Evolutionary conservation across 768 basidiomycete species (phyloP).

Genomic region (Clathrus columnatus): DNA sequence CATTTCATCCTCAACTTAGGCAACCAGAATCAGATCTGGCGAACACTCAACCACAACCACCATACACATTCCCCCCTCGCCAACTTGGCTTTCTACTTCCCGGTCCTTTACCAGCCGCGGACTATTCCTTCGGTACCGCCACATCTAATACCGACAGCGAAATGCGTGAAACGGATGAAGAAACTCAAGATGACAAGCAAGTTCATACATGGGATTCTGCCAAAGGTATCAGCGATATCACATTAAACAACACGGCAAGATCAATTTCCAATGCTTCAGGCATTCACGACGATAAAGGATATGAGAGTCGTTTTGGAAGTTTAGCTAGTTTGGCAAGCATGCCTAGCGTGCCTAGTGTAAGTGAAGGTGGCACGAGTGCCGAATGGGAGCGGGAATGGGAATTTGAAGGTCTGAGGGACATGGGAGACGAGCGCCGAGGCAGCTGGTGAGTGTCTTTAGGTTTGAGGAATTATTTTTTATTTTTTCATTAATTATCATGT

Average conservation of each 20-base stretch:
- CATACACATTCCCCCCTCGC: background rate
- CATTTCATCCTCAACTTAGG: background rate
- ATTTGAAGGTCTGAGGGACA: background rate
- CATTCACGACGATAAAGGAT: background rate
- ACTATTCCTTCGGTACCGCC: slow-evolving; percentile 1
- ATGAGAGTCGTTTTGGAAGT: background rate
- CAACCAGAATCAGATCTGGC: background rate
- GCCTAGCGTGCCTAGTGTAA: background rate
- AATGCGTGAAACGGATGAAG: background rate
- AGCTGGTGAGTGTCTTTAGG: background rate
- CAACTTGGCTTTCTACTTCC: background rate
- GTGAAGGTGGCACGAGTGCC: background rate
- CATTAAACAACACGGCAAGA: background rate
- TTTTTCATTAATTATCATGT: background rate
- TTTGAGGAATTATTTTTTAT: background rate
- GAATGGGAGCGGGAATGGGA: background rate
- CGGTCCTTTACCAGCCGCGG: background rate
- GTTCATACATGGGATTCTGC: background rate
- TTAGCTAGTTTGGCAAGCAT: background rate
- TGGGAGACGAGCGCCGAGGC: background rate
- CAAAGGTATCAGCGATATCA: background rate
- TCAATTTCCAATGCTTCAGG: background rate
- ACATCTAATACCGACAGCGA: background rate
- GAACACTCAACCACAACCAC: background rate
- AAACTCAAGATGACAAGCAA: background rate